Conservation (phyloP, 306 rosid genomes). For the Senna siamea region DNA sequence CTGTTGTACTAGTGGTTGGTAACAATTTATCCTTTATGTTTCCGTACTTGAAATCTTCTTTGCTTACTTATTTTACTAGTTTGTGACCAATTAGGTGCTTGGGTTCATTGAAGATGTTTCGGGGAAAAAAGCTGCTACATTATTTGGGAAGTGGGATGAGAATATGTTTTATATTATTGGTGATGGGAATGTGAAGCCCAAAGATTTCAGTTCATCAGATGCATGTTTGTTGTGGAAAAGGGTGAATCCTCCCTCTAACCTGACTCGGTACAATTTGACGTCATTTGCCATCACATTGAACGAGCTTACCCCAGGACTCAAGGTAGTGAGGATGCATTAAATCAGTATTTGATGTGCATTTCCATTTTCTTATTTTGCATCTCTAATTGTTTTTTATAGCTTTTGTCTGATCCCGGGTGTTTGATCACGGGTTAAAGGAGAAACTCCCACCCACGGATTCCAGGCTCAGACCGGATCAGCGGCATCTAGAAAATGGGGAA, state of each 20-base stretch:
- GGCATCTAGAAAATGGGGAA: constrained; percentile 95
- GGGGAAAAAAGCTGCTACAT: constrained; percentile 69
- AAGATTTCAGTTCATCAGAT: constrained; percentile 53
- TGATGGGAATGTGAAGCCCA: constrained; percentile 59
- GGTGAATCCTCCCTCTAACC: constrained; percentile 60
- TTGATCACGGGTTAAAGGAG: constrained; percentile 98
- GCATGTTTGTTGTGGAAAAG: constrained; percentile 81
- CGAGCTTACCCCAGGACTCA: constrained; percentile 78
- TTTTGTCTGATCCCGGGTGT: constrained; percentile 81
- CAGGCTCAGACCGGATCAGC: constrained; percentile 96
- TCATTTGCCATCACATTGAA: constrained; percentile 89
- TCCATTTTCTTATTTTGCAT: constrained; percentile 54
- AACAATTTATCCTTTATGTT: background rate
- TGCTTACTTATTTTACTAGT: background rate
- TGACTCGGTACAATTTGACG: constrained; percentile 96
- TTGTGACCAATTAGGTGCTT: constrained; percentile 57
- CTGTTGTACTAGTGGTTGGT: constrained; percentile 17
- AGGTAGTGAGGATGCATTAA: constrained; percentile 68
- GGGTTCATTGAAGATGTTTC: constrained; percentile 81
- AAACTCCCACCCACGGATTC: constrained; percentile 99
- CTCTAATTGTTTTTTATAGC: constrained; percentile 62
- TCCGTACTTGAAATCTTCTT: background rate
- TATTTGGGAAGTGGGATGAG: constrained; percentile 97
- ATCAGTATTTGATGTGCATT: constrained; percentile 44
- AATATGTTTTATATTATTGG: constrained; percentile 68